Percentiles rank a stretch among this genome's conserved stretches.
Evolutionary conservation across 2,329 filamentous ascomycete species (phyloP).

Genomic region (Septoria petroselini): DNA sequence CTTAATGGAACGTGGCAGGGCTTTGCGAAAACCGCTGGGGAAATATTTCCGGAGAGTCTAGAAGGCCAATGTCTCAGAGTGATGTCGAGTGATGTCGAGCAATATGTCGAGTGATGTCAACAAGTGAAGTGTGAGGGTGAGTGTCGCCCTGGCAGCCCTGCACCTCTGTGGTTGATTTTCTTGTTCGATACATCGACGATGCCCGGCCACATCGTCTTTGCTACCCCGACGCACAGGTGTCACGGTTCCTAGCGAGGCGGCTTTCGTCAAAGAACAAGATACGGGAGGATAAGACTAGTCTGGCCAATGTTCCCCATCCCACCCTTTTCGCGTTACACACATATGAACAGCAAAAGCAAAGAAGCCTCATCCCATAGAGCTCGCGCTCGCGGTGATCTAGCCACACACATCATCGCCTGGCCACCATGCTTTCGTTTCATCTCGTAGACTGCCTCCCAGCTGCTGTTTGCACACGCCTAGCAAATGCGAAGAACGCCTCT

Average conservation of each 20-base stretch:
- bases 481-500: conserved; percentile 6
- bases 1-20: neutral
- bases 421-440: conserved; percentile 6
- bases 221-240: neutral
- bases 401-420: conserved; percentile 4
- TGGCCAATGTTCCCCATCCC: neutral
- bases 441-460: conserved; percentile 8
- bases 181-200: conserved; percentile 1
- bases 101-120: too few relatives aligned
- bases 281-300: neutral
- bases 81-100: conserved; percentile 12
- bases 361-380: neutral
- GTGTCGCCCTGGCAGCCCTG: neutral
- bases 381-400: neutral
- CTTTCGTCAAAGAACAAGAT: neutral
- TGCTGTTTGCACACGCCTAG: neutral
- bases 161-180: conserved; percentile 4
- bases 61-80: neutral
- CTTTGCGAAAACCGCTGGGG: neutral
- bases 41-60: neutral
- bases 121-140: neutral
- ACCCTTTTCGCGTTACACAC: neutral
- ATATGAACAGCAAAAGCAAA: neutral
- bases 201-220: too few relatives aligned
- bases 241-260: neutral